Conservation (phyloP, 148 eudicot genomes). For the Rheum nobile region DNA sequence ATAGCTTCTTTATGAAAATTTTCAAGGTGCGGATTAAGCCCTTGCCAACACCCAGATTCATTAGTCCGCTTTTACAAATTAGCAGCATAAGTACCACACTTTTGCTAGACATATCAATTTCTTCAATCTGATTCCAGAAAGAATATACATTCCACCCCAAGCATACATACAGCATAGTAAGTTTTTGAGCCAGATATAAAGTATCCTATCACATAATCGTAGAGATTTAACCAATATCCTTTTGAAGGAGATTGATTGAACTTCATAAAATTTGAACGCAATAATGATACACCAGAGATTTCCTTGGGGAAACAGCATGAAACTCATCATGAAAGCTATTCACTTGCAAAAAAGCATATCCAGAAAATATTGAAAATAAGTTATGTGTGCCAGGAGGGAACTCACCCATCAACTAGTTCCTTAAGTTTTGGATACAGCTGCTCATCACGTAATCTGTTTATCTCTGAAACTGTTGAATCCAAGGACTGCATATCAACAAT, state of each 20-base stretch:
- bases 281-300: too few species aligned
- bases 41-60: too few species aligned
- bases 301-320: too few species aligned
- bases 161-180: not conserved
- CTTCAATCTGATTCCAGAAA: not conserved
- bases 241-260: too few species aligned
- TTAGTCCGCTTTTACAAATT: too few species aligned
- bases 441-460: slow-evolving; percentile 78
- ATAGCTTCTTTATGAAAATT: too few species aligned
- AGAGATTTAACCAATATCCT: too few species aligned
- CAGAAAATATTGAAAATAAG: not conserved
- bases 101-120: not conserved
- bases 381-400: slow-evolving; percentile 5
- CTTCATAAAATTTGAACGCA: too few species aligned
- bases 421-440: slow-evolving; percentile 79
- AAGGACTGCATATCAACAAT: slow-evolving; percentile 96
- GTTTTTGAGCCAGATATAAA: not conserved
- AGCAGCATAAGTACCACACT: not conserved
- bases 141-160: not conserved
- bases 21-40: too few species aligned
- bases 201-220: too few species aligned
- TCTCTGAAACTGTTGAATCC: slow-evolving; percentile 95
- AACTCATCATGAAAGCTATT: not conserved
- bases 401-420: slow-evolving; percentile 86
- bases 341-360: not conserved